These are phyloP conservation scores for Suillus clintonianus DNA, from an alignment of 768 basidiomycete genomes.

Conservation along the genomic window DNA sequence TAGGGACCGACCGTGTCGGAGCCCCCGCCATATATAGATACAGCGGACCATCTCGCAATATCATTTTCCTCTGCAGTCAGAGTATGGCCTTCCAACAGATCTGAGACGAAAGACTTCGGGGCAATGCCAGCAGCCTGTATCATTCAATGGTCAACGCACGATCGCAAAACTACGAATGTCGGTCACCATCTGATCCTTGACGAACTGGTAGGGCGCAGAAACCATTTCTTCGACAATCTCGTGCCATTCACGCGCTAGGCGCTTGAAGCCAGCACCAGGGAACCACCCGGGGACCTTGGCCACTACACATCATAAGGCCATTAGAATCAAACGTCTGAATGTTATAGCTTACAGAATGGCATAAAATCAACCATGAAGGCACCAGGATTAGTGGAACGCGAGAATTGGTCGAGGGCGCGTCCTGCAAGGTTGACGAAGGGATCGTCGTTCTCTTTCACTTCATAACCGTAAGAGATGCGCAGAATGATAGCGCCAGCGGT, in stretches of 20 bases:
- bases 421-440: conserved; percentile 56
- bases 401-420: conserved; percentile 52
- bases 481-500: conserved; percentile 55
- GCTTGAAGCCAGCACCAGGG: conserved; percentile 57
- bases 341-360: conserved; percentile 35
- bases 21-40: conserved; percentile 29
- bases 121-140: conserved; percentile 55
- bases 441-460: conserved; percentile 51
- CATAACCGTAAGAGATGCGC: conserved; percentile 55
- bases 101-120: conserved; percentile 54
- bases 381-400: conserved; percentile 48
- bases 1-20: neutral
- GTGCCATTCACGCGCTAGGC: conserved; percentile 54
- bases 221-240: conserved; percentile 57
- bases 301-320: conserved; percentile 24
- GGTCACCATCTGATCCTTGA: conserved; percentile 60
- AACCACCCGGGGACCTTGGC: conserved; percentile 55
- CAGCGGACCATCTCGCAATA: conserved; percentile 64
- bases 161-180: neutral
- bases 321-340: neutral
- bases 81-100: conserved; percentile 52
- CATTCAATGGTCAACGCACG: neutral
- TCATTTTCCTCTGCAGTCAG: conserved; percentile 56
- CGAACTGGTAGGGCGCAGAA: conserved; percentile 54
- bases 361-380: conserved; percentile 53